Evolutionary conservation across 495 filamentous ascomycete species (phyloP).

Genomic region (Podospora conica): DNA sequence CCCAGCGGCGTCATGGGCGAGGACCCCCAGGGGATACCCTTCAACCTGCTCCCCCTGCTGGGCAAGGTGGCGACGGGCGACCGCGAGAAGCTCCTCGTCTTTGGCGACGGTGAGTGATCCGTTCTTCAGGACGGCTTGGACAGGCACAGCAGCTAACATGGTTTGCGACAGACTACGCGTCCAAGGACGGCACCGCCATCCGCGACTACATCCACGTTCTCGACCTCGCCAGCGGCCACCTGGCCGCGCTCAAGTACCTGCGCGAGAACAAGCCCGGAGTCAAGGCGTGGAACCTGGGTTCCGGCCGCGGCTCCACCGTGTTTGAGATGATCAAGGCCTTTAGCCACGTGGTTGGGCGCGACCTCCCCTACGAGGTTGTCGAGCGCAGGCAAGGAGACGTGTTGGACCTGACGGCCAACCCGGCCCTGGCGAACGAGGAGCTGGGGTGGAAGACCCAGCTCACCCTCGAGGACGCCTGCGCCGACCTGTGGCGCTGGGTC

Average conservation of each 20-base stretch:
- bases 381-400: constrained; percentile 83
- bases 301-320: constrained; percentile 90
- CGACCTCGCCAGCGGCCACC: constrained; percentile 82
- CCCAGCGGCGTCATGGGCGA: constrained; percentile 98
- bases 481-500: constrained; percentile 91
- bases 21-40: constrained; percentile 91
- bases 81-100: constrained; percentile 88
- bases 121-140: not conserved
- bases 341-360: constrained; percentile 72
- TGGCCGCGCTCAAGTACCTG: constrained; percentile 88
- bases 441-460: constrained; percentile 86
- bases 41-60: constrained; percentile 88
- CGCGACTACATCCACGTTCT: constrained; percentile 78
- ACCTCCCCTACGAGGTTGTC: constrained; percentile 82
- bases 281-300: constrained; percentile 94
- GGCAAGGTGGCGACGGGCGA: constrained; percentile 95
- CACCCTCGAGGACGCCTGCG: constrained; percentile 87
- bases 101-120: constrained; percentile 70
- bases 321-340: constrained; percentile 98
- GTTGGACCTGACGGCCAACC: constrained; percentile 88
- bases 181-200: constrained; percentile 72
- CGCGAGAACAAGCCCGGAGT: constrained; percentile 85
- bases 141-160: not conserved
- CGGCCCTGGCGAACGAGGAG: constrained; percentile 77
- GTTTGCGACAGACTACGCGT: constrained; percentile 69